A percentile compares a stretch with the other conserved stretches of the same genome.
Evolutionary conservation across 2,329 filamentous ascomycete genomes (phyloP).

Genomic region (Rutstroemia sp.): DNA sequence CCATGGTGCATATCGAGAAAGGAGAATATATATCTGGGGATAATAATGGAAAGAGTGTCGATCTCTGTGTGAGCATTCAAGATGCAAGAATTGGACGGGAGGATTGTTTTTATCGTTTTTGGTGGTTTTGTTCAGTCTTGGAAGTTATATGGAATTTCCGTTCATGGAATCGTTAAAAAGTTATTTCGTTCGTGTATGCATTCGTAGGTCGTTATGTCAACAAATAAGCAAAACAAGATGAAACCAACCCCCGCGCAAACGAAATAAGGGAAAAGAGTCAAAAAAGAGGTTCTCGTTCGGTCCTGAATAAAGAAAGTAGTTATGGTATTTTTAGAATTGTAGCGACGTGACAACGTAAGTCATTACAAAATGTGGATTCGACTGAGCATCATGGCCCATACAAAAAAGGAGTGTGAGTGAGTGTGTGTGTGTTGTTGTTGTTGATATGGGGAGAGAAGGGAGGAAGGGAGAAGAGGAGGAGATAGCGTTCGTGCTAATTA

Average conservation of each 20-base stretch:
- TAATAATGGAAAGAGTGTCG: slow-evolving; percentile 15
- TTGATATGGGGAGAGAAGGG: too few relatives aligned
- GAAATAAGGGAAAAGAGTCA: not conserved
- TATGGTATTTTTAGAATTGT: not conserved
- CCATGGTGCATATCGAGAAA: slow-evolving; percentile 26
- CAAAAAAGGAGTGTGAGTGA: too few relatives aligned
- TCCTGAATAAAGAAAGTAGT: not conserved
- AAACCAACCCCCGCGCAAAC: not conserved
- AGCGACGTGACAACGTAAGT: not conserved
- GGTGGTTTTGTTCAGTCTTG: slow-evolving; percentile 5
- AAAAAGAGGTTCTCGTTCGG: not conserved
- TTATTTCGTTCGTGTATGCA: slow-evolving; percentile 7
- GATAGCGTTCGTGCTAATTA: too few relatives aligned
- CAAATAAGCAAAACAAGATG: slow-evolving; percentile 16
- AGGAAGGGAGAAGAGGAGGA: too few relatives aligned
- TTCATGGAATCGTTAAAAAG: not conserved
- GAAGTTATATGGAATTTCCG: not conserved
- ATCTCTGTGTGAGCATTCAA: slow-evolving; percentile 20
- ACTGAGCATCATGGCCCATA: too few relatives aligned
- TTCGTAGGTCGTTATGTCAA: slow-evolving; percentile 20
- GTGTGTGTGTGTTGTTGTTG: too few relatives aligned
- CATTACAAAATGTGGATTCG: too few relatives aligned
- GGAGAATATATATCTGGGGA: slow-evolving; percentile 11
- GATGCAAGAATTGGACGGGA: not conserved
- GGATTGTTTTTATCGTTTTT: not conserved